A percentile compares a stretch with the other conserved stretches of the same genome.
Evolutionary conservation across 805 yeast genomes (phyloP).

Genomic region (Pichia cephalocereana): DNA sequence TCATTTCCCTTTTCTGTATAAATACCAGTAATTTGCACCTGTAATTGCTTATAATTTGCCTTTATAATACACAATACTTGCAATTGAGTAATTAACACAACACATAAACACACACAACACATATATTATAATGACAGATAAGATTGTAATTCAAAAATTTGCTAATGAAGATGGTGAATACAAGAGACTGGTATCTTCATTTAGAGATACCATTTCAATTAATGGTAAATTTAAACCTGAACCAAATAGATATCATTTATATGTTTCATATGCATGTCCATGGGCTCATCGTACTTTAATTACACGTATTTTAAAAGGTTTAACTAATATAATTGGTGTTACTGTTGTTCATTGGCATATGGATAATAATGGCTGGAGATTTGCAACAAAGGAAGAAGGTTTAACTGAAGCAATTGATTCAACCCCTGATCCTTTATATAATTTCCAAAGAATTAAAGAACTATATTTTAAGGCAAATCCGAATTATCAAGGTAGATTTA

Average conservation of each 20-base stretch:
- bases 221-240: conserved; percentile 68
- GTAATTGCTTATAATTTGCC: too few species aligned
- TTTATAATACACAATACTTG: background rate
- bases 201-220: conserved; percentile 51
- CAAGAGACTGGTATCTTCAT: conserved; percentile 41
- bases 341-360: conserved; percentile 88
- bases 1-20: too few species aligned
- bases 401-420: conserved; percentile 27
- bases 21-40: too few species aligned
- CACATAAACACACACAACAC: too few species aligned
- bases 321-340: conserved; percentile 48
- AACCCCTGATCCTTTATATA: conserved; percentile 53
- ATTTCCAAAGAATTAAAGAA: conserved; percentile 52
- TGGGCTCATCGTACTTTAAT: conserved; percentile 90
- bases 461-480: conserved; percentile 69
- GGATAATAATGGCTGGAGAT: conserved; percentile 87
- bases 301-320: conserved; percentile 64
- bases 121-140: background rate
- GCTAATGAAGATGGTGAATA: conserved; percentile 47
- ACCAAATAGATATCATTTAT: conserved; percentile 73
- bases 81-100: too few species aligned
- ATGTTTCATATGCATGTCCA: conserved; percentile 86
- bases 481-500: conserved; percentile 70
- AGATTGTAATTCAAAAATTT: conserved; percentile 37
- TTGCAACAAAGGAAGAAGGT: conserved; percentile 40